phyloP scores from a whole-genome alignment of 2,329 filamentous ascomycete genomes.

The Aureobasidium sp. region DNA sequence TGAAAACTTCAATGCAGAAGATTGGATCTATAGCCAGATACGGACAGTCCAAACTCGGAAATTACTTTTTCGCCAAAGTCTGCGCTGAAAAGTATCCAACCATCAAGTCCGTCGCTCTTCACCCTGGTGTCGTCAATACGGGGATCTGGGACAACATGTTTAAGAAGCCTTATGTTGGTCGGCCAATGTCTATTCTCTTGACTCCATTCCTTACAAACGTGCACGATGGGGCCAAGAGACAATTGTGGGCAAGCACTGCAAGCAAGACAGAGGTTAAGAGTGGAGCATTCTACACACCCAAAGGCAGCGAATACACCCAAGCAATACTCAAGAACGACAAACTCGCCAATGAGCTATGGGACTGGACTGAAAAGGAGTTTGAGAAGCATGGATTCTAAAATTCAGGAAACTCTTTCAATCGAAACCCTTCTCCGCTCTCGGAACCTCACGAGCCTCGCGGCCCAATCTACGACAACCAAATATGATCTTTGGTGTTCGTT shows the following conservation, averaged over 20 bases:
- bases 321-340: constrained; percentile 26
- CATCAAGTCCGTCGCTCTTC: constrained; percentile 33
- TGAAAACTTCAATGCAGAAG: constrained; percentile 22
- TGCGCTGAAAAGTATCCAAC: constrained; percentile 34
- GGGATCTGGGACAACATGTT: constrained; percentile 26
- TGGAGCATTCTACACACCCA: constrained; percentile 35
- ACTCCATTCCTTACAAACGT: constrained; percentile 19
- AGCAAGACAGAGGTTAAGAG: constrained; percentile 18
- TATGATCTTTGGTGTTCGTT: no score
- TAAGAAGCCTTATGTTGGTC: constrained; percentile 17
- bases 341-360: constrained; percentile 31
- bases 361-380: constrained; percentile 26
- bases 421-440: no score
- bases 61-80: constrained; percentile 38
- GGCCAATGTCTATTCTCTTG: not conserved
- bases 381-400: not conserved
- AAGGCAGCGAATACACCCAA: constrained; percentile 27
- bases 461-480: no score
- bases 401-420: no score
- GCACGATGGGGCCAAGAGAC: constrained; percentile 23
- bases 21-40: constrained; percentile 31
- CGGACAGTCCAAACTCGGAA: constrained; percentile 44
- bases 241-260: constrained; percentile 25
- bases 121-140: constrained; percentile 39
- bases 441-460: no score